phyloP scores from a whole-genome alignment of 1,139 yeast species.

The Kodamaea arcana region DNA sequence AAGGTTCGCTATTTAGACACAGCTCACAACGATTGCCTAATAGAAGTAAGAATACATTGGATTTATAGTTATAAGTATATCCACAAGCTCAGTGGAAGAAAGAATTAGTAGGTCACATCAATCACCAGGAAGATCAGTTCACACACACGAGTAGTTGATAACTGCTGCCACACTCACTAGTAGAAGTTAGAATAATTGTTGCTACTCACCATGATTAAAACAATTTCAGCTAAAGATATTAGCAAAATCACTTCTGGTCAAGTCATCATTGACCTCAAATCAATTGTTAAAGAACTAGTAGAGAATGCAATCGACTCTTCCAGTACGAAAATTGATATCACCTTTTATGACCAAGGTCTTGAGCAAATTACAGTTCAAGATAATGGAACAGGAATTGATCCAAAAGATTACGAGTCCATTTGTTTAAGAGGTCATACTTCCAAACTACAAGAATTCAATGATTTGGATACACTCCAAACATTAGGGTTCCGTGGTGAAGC shows the following conservation, averaged over 20 bases:
- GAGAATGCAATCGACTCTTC: conserved; percentile 85
- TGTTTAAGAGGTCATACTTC: conserved; percentile 81
- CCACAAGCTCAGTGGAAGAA: no score
- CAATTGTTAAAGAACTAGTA: conserved; percentile 78
- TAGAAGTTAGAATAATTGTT: no score
- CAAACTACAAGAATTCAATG: conserved; percentile 58
- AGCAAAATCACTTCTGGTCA: conserved; percentile 88
- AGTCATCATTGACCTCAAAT: conserved; percentile 73
- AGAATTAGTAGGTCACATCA: no score
- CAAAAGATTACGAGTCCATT: conserved; percentile 53
- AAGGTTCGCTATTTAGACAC: no score
- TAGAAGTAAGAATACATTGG: no score
- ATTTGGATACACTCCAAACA: conserved; percentile 49
- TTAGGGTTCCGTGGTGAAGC: conserved; percentile 89
- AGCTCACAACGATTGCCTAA: no score
- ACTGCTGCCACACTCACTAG: no score
- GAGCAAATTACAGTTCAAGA: conserved; percentile 70
- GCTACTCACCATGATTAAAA: no score
- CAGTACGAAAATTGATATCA: conserved; percentile 62
- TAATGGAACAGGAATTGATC: conserved; percentile 71
- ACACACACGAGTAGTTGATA: no score
- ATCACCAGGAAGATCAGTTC: no score
- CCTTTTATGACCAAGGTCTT: conserved; percentile 68
- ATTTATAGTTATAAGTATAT: no score
- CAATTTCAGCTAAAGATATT: conserved; percentile 47